Evolutionary conservation across 2,329 filamentous ascomycete genomes (phyloP), one percentile per base, ranked within the genome.

Genomic region (Penicillium paneum): DNA sequence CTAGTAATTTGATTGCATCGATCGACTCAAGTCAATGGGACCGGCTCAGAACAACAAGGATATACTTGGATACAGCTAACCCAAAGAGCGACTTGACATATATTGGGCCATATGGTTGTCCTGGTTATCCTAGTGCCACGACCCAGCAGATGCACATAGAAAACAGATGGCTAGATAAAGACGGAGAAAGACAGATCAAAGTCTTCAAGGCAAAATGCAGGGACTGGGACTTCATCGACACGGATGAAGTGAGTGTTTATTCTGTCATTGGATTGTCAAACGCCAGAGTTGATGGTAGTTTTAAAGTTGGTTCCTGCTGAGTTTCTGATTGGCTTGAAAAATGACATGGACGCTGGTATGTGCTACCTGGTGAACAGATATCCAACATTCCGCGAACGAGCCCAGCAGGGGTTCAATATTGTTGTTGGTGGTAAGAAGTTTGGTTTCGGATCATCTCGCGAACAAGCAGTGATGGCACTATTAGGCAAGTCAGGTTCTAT

Each of bases 361-460:
- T 58, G 13, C 8, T 41, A 21, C 3, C 13, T 41, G 21, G 5
- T 41, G 4, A 13, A 41, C n/a, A 76, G 71, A 0, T 61, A 75
- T 49, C 76, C 76, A 0, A 63, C 69, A 1, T 79, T 79, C 63
- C 72, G 76, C 0, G 43, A 67, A 5, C 66, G 61, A 8, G 74
- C 71, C 11, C 64, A 67, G 36, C 58, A 72, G 24, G 75, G 74
- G 0, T 66, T 66, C 41, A 67, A 72, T 17, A 61, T 80, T n/a
- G 66, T 79, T 10, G 76, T 80, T 0, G 78, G 76, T 0, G 76
- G 76, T 0, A 71, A 75, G 43, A 74, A 69, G 0, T 80, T 81
- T 57, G 78, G 78, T 2, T 73, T 71, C 47, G 78, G 78, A 7
- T 78, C 76, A 0, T 78, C 74, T 10, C 71, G 78, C 0, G 73